Base-by-base conservation (phyloP, 345 rosid species). In the Euphorbia lathyris region DNA sequence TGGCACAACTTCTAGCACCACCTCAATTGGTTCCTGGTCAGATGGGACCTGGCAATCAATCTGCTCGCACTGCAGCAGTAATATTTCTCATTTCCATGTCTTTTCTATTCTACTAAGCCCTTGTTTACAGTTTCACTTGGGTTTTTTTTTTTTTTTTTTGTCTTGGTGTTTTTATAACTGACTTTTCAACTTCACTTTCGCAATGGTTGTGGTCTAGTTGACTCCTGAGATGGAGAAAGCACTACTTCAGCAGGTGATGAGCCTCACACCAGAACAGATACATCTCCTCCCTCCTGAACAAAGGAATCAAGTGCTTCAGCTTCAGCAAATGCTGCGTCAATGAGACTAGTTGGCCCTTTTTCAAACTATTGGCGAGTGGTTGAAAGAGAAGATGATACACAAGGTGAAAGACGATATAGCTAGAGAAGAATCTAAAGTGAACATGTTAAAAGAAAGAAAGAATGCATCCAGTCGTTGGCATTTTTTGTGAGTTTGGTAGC, bases 211-310 rank as follows among this genome's bases (percentile, higher is more conserved):
- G 68, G 36, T 84, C 76, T 75, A 95, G 99, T 79, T 95, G 86
- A 85, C 91, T 29, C 85, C 98, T 29, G 98, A 92, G 72, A 95
- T 86, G 98, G 97, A 92, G 90, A 86, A 90, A 85, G 92, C 94
- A n/a, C 83, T 95, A 64, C 96, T 92, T 74, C 97, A 92, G 65
- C 96, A 92, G 84, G 98, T 95, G 72, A 95, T 92, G 97, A 95
- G 98, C 84, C 87, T 95, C 50, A 90, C 99, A 27, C 98, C 85
- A 12, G 99, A 95, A 43, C 96, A 92, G 84, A 92, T 95, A 52
- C 88, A 84, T 84, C 83, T 84, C 53, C 78, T 95, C 72, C 97
- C 99, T 58, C 87, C 87, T 12, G 99, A 92, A 53, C 98, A 90
- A 71, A 86, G 99, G 75, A 86, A 80, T 70, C 99, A 92, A 83